phyloP scores from a whole-genome alignment of 208 protist genomes.

The Trypanosoma scelopori region DNA sequence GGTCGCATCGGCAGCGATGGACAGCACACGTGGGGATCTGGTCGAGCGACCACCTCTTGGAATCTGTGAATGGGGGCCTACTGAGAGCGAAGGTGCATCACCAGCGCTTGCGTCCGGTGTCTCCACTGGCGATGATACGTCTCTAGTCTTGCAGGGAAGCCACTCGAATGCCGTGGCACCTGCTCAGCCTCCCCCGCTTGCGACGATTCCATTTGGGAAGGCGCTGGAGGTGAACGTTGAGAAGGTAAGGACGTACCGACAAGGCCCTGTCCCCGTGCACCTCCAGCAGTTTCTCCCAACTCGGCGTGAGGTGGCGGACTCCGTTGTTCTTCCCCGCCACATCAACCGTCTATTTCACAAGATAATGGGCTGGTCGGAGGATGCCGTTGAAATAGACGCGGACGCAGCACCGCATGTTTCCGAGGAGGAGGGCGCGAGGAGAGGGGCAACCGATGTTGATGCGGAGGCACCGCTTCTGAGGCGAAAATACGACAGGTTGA shows the following conservation, averaged over 20 bases:
- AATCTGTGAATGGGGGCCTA: slow-evolving; percentile 44
- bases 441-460: slow-evolving; percentile 6
- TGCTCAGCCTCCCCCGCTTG: slow-evolving; percentile 16
- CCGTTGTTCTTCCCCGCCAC: slow-evolving; percentile 80
- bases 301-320: slow-evolving; percentile 64
- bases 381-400: slow-evolving; percentile 70
- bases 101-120: slow-evolving; percentile 6
- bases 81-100: slow-evolving; percentile 11
- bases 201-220: slow-evolving; percentile 75
- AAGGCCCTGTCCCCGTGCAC: slow-evolving; percentile 63
- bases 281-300: slow-evolving; percentile 68
- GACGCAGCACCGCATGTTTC: slow-evolving; percentile 16
- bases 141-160: background rate
- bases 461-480: slow-evolving; percentile 35
- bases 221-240: slow-evolving; percentile 74
- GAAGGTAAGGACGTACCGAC: slow-evolving; percentile 53
- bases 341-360: slow-evolving; percentile 91
- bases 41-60: slow-evolving; percentile 50
- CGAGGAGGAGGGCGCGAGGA: background rate
- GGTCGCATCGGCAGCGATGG: slow-evolving; percentile 47
- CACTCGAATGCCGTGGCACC: background rate
- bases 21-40: slow-evolving; percentile 46
- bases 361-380: slow-evolving; percentile 92
- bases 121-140: background rate
- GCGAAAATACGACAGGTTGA: slow-evolving; percentile 58